These are phyloP conservation scores for Collybia sp. DNA, from an alignment of 768 basidiomycete species.

Conservation along the genomic window DNA sequence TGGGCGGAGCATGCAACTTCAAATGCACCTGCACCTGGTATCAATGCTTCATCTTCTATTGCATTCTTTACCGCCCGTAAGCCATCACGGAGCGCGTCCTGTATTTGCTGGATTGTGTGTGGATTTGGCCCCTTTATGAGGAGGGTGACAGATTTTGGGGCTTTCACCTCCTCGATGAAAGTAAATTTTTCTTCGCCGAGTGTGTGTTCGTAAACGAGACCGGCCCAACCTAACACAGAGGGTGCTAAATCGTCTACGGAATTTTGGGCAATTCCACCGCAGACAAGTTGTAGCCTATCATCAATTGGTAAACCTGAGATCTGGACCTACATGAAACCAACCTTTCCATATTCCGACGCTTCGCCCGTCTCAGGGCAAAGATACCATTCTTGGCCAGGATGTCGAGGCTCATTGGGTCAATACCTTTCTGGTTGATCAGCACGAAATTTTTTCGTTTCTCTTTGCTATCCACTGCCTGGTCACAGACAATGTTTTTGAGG, in stretches of 20 bases:
- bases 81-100: conserved; percentile 97
- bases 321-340: conserved; percentile 24
- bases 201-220: conserved; percentile 97
- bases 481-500: conserved; percentile 94
- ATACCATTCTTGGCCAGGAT: conserved; percentile 97
- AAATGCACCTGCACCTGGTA: conserved; percentile 98
- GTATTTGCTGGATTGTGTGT: conserved; percentile 94
- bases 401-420: conserved; percentile 95
- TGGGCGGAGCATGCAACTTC: conserved; percentile 90
- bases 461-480: conserved; percentile 79
- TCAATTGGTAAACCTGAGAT: neutral
- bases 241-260: conserved; percentile 95
- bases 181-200: conserved; percentile 99
- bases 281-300: conserved; percentile 81
- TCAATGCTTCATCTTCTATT: conserved; percentile 80
- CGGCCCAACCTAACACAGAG: conserved; percentile 92
- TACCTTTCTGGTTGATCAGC: conserved; percentile 98
- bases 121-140: conserved; percentile 97
- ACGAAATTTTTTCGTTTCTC: conserved; percentile 88
- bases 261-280: conserved; percentile 95
- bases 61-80: conserved; percentile 96
- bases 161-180: conserved; percentile 94
- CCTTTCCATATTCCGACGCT: conserved; percentile 99
- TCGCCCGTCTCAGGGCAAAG: conserved; percentile 88
- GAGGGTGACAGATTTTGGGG: conserved; percentile 92